phyloP scores from a whole-genome alignment of 2,329 filamentous ascomycete species.

The Stylonectria norvegica region DNA sequence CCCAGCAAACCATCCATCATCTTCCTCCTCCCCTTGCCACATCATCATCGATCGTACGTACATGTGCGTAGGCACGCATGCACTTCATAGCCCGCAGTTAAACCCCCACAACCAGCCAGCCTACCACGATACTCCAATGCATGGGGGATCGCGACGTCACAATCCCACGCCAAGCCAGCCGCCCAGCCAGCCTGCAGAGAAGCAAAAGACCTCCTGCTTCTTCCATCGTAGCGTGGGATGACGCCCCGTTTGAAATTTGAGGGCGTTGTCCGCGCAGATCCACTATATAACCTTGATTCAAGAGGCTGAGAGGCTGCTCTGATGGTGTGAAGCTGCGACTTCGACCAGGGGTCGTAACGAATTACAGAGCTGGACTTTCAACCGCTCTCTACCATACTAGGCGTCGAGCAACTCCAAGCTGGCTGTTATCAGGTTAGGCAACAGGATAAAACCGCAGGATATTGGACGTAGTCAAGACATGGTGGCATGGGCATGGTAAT shows the following conservation, averaged over 20 bases:
- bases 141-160: background rate
- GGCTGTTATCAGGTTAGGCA: constrained; percentile 4
- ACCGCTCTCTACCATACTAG: background rate
- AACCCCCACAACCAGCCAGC: no score
- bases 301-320: background rate
- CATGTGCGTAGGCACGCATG: no score
- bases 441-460: constrained; percentile 2
- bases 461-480: background rate
- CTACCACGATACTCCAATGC: no score
- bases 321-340: background rate
- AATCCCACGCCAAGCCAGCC: background rate
- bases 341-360: no score
- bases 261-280: background rate
- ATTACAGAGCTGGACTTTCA: no score
- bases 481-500: background rate
- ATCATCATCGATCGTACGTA: no score
- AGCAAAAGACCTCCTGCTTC: constrained; percentile 2
- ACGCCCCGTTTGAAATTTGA: background rate
- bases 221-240: constrained; percentile 4
- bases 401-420: background rate
- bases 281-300: background rate
- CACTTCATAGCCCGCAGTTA: no score
- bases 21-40: no score
- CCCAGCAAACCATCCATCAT: no score
- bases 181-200: background rate